phyloP scores from a whole-genome alignment of 208 protist species.

The Hexamita inflata region DNA sequence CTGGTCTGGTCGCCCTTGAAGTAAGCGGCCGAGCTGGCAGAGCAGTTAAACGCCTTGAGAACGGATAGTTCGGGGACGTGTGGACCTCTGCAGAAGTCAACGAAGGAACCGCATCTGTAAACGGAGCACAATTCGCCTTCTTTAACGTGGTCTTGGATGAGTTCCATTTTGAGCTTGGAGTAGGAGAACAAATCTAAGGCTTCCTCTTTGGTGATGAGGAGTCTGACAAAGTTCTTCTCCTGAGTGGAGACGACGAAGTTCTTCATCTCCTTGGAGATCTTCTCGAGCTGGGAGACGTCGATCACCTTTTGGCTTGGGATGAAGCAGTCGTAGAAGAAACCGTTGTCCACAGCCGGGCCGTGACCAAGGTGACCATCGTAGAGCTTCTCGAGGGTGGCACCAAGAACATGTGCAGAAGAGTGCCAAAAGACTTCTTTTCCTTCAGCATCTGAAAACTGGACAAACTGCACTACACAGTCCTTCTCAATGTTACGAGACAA shows the following conservation, averaged over 20 bases:
- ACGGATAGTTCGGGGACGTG: slow-evolving; percentile 79
- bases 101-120: slow-evolving; percentile 78
- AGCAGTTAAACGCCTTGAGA: slow-evolving; percentile 80
- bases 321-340: slow-evolving; percentile 79
- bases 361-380: slow-evolving; percentile 72
- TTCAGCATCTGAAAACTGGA: slow-evolving; percentile 33
- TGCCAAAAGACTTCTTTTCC: slow-evolving; percentile 92
- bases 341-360: slow-evolving; percentile 69
- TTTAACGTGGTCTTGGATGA: slow-evolving; percentile 66
- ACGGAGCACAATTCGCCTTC: slow-evolving; percentile 70
- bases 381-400: slow-evolving; percentile 79
- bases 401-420: slow-evolving; percentile 94
- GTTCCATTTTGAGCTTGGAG: slow-evolving; percentile 75
- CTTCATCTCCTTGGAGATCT: slow-evolving; percentile 64
- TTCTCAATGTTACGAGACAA: neutral
- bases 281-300: neutral
- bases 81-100: slow-evolving; percentile 82
- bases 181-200: slow-evolving; percentile 76
- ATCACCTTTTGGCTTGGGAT: neutral
- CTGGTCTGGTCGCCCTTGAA: slow-evolving; percentile 21
- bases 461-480: neutral
- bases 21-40: slow-evolving; percentile 50
- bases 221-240: slow-evolving; percentile 78
- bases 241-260: too few relatives aligned
- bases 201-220: slow-evolving; percentile 76